Base-by-base conservation (phyloP, 1,139 yeast species). In the Casaregolazyma suthepensis region DNA sequence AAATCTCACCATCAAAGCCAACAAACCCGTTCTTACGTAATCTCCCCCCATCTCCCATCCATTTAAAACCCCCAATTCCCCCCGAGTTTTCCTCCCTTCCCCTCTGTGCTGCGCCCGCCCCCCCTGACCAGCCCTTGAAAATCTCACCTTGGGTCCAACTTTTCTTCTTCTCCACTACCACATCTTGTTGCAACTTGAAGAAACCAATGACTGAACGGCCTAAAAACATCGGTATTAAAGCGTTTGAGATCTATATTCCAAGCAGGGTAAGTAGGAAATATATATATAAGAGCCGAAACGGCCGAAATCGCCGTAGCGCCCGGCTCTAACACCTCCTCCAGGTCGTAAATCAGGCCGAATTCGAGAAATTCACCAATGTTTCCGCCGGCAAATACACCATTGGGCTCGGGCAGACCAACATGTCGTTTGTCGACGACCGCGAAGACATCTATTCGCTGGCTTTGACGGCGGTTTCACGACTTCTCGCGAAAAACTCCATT, bases 371-470 rank as follows among this genome's bases (percentile, higher is more conserved):
- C 66, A 96, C 90, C 69, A 87, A 86, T 54, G 91, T 93, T 61
- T 83, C 98, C 26, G 78, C 87, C 56, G 99, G 99, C 56, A 94
- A 94, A 73, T 93, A 90, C 80, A 94, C 99, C 70, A 91, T 94
- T 71, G 99, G 99, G 50, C 80, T 94, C 58, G 99, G 99, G 60
- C 99, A 93, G 76, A 93, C 97, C 66, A 90, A 90, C 73, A 94
- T 94, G 99, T 82, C 96, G 23, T 93, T 89, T 66, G 98, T 93
- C 62, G 87, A 91, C 69, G 99, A 93, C 75, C 83, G 97, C 70
- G 98, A 94, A 75, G 99, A 94, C 68, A 90, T 90, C 65, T 91
- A 91, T 76, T 93, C 99, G 45, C 78, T 94, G 78, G 77, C 89
- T 40, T 78, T 93, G 70, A 93, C 99, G 10, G 97, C 80, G 37